These are phyloP conservation scores for Penicillium psychrofluorescens DNA, from an alignment of 495 filamentous ascomycete species.

Conservation along the genomic window DNA sequence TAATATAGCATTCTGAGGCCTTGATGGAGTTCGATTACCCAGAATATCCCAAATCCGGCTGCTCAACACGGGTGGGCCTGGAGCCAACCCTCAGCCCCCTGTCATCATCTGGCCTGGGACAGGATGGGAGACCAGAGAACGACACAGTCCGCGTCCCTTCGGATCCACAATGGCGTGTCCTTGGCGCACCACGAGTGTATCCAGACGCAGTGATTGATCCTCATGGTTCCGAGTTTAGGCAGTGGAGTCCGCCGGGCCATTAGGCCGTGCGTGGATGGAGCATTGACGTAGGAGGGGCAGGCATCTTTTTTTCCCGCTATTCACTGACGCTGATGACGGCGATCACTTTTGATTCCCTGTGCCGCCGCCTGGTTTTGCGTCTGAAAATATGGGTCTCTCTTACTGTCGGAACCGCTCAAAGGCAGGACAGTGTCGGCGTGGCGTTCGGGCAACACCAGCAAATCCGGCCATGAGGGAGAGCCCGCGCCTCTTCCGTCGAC, in stretches of 20 bases:
- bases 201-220: constrained; percentile 8
- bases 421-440: constrained; percentile 3
- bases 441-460: background rate
- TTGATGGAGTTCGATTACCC: background rate
- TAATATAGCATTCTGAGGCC: constrained; percentile 15
- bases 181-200: constrained; percentile 8
- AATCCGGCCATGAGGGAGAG: background rate
- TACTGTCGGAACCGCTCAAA: too few relatives aligned
- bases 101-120: constrained; percentile 2
- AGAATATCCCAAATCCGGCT: background rate
- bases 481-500: background rate
- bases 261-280: background rate
- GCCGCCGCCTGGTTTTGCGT: too few relatives aligned
- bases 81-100: constrained; percentile 3
- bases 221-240: background rate
- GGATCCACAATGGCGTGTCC: constrained; percentile 6
- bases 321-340: background rate
- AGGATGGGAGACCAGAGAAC: too few relatives aligned
- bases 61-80: background rate
- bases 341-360: background rate
- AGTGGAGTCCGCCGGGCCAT: constrained; percentile 3
- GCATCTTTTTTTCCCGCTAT: background rate
- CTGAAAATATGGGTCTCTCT: too few relatives aligned
- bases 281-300: constrained; percentile 6
- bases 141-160: background rate